Conservation (phyloP, 352 stramenopile genomes). For the Phytophthora quininea region DNA sequence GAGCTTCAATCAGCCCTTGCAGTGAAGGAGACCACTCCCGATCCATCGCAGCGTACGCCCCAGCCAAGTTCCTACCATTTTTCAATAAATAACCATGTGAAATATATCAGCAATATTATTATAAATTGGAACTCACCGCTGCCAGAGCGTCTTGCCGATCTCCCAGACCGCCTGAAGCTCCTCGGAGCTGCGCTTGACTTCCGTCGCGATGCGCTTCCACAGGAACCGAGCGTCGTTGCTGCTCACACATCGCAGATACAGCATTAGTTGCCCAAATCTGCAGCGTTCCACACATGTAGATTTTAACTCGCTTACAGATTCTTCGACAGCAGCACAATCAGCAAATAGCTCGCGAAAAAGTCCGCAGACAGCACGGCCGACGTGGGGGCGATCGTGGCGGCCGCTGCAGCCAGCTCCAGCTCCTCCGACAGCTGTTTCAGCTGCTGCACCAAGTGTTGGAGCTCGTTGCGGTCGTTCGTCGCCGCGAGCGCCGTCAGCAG, state of each 20-base stretch:
- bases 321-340: conserved; percentile 56
- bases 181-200: conserved; percentile 50
- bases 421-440: conserved; percentile 57
- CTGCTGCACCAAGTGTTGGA: conserved; percentile 26
- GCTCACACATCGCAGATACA: neutral
- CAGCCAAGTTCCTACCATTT: conserved; percentile 46
- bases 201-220: conserved; percentile 66
- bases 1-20: conserved; percentile 42
- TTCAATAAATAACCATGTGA: too few species aligned
- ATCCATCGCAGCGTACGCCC: conserved; percentile 61
- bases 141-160: conserved; percentile 72
- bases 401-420: conserved; percentile 60
- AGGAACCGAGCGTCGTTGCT: conserved; percentile 76
- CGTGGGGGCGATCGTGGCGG: conserved; percentile 28
- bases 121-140: conserved; percentile 34
- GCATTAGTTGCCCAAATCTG: neutral
- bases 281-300: neutral
- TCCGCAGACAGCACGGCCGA: conserved; percentile 45
- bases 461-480: conserved; percentile 20
- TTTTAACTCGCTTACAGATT: conserved; percentile 41
- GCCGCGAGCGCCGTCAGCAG: conserved; percentile 37
- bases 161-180: conserved; percentile 56
- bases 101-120: too few species aligned
- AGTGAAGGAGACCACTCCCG: conserved; percentile 52
- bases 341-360: conserved; percentile 67